Evolutionary conservation across 2,329 filamentous ascomycete genomes (phyloP), one percentile per base, ranked within the genome.

Genomic region (Pseudogymnoascus sp.): DNA sequence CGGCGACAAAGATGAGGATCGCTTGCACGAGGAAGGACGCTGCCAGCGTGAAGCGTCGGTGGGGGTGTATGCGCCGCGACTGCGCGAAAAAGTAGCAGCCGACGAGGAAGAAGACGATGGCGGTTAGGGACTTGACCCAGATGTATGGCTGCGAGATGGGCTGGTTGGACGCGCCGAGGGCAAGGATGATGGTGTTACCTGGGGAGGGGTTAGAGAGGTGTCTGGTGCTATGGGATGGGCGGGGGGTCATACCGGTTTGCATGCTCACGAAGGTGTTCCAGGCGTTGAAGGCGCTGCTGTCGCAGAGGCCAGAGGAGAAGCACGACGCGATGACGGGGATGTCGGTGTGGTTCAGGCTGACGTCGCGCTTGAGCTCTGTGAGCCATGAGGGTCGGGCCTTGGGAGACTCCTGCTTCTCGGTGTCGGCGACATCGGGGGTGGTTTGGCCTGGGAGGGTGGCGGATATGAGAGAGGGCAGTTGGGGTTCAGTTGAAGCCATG

Each of bases 121-220:
- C 85, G 65, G 78, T 74, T 19, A 82, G 75, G 2, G 81, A 81
- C 64, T 78, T 81, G 61, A 81, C 74, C 82, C 80, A 84, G 63
- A 80, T 82, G 63, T 76, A 76, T 3, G 81, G 81, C 64, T 82
- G 75, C 64, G 75, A 76, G 19, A 76, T 71, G 2, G 81, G 83
- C 57, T 84, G 81, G 31, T 74, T 73, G 2, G 83, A 79, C 11
- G 82, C 80, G 63, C 83, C 83, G 21, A 87, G 80, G 17, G 82
- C 83, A 40, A 87, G 77, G 74, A 87, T 86, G 68, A 87, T 81
- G 9, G 84, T 87, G 73, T 87, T 87, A 40, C 84, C 83, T 77
- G 75, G 36, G 33, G 3, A 5, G 7, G 42, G 11, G 15, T 23
- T 36, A 31, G 13, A 13, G 7, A 13, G 15, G 17, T 60, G 19